Percentiles rank a stretch among this genome's conserved stretches.
phyloP scores from a whole-genome alignment of 768 basidiomycete species.

The Agaricus sinodeliciosus region DNA sequence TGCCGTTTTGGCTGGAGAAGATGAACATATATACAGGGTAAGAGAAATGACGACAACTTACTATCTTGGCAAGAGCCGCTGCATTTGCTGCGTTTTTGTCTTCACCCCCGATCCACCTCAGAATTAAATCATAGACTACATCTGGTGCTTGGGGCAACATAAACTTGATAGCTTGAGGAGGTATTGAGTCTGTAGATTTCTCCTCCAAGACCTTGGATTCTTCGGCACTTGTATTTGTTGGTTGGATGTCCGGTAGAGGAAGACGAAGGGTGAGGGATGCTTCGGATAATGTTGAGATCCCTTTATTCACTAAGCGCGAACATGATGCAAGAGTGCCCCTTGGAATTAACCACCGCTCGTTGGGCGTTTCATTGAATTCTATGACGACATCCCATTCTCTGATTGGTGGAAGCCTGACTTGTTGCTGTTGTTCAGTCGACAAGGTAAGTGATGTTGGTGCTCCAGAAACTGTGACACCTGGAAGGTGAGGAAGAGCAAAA shows the following conservation, averaged over 20 bases:
- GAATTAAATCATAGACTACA: conserved; percentile 51
- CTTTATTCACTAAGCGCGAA: conserved; percentile 5
- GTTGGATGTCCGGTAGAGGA: conserved; percentile 30
- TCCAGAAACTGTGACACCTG: conserved; percentile 5
- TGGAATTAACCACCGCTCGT: conserved; percentile 66
- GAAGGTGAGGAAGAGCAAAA: conserved; percentile 5
- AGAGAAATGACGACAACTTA: conserved; percentile 19
- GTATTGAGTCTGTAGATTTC: conserved; percentile 1
- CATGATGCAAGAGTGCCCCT: conserved; percentile 29
- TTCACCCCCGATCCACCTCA: conserved; percentile 55
- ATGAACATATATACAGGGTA: conserved; percentile 1
- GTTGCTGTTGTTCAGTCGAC: conserved; percentile 1
- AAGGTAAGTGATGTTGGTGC: conserved; percentile 6
- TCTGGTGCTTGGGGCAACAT: conserved; percentile 36
- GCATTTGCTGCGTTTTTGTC: conserved; percentile 46
- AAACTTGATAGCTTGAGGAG: conserved; percentile 14
- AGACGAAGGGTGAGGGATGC: conserved; percentile 21
- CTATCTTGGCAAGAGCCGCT: conserved; percentile 36
- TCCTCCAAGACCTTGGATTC: conserved; percentile 9
- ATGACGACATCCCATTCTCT: conserved; percentile 70
- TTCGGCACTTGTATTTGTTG: neutral
- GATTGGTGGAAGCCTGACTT: conserved; percentile 20
- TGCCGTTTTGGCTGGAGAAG: conserved; percentile 26
- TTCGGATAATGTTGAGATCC: neutral
- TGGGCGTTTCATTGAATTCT: conserved; percentile 58